Percentiles rank a stretch among this genome's conserved stretches.
These are phyloP conservation scores for Sporothrix pallida DNA, from an alignment of 2,329 filamentous ascomycete genomes.

Conservation along the genomic window DNA sequence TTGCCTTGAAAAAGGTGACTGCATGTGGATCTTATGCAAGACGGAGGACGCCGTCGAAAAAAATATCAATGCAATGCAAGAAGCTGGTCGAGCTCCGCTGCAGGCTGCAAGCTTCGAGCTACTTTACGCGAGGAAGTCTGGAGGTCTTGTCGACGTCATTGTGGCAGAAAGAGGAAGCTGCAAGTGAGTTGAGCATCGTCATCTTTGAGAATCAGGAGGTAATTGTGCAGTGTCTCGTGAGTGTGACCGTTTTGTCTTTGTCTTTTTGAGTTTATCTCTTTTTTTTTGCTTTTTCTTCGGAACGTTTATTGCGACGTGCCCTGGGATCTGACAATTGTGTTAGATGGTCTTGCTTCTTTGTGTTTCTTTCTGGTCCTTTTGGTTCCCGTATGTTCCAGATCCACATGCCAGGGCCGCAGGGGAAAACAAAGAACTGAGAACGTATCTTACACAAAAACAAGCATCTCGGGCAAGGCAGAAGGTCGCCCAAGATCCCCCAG, in stretches of 20 bases:
- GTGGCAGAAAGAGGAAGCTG: not conserved
- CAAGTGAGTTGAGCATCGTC: not conserved
- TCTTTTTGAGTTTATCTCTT: not conserved
- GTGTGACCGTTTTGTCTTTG: not conserved
- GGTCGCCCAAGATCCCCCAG: not conserved
- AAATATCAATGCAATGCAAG: too few relatives aligned
- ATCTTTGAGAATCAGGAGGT: not conserved
- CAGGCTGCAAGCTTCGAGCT: not conserved
- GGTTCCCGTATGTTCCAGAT: constrained; percentile 17
- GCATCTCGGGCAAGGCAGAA: not conserved
- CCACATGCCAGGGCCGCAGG: not conserved
- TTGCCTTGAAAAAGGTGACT: not conserved
- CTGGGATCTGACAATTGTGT: constrained; percentile 5
- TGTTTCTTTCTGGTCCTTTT: not conserved
- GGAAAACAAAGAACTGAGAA: not conserved
- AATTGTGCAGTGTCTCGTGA: not conserved
- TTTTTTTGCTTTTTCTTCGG: not conserved
- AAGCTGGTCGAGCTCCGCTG: not conserved
- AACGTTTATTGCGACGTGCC: not conserved
- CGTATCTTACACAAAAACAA: not conserved
- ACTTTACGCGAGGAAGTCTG: not conserved
- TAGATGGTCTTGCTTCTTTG: not conserved
- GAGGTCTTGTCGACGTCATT: not conserved
- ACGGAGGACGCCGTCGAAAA: constrained; percentile 10
- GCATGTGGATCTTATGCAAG: not conserved